These are phyloP conservation scores for Pseudopithomyces maydicus DNA, from an alignment of 2,329 filamentous ascomycete genomes.

Conservation along the genomic window DNA sequence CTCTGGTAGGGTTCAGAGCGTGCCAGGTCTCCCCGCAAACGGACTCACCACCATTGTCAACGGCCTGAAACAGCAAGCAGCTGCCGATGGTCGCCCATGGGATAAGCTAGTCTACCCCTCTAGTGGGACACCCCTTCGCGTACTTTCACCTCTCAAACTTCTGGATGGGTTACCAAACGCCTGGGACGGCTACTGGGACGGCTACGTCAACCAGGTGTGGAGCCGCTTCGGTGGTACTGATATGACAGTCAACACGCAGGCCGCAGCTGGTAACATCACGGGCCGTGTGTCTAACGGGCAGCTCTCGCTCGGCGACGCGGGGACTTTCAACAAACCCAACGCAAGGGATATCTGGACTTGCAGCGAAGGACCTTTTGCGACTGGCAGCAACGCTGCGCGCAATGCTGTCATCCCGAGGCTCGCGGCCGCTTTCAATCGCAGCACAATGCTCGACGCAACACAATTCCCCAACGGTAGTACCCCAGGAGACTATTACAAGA, in stretches of 20 bases:
- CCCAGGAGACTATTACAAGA: slow-evolving; percentile 39
- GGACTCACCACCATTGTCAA: slow-evolving; percentile 62
- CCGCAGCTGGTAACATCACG: slow-evolving; percentile 58
- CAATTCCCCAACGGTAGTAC: slow-evolving; percentile 45
- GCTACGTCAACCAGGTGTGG: slow-evolving; percentile 60
- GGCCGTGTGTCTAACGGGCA: slow-evolving; percentile 53
- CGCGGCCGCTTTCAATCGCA: slow-evolving; percentile 75
- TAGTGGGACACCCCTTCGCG: slow-evolving; percentile 45
- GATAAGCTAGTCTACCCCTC: slow-evolving; percentile 60
- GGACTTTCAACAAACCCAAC: slow-evolving; percentile 61
- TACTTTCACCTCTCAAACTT: slow-evolving; percentile 52
- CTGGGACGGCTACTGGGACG: slow-evolving; percentile 58
- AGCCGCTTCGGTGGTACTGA: slow-evolving; percentile 50
- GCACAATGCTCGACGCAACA: slow-evolving; percentile 63
- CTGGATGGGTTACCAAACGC: slow-evolving; percentile 52
- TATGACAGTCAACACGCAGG: slow-evolving; percentile 69
- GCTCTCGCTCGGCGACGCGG: slow-evolving; percentile 50
- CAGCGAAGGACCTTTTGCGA: slow-evolving; percentile 65
- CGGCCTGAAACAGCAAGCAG: slow-evolving; percentile 60
- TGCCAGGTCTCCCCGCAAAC: slow-evolving; percentile 63
- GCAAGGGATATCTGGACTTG: slow-evolving; percentile 69
- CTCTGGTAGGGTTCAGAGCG: slow-evolving; percentile 45
- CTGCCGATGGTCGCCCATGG: slow-evolving; percentile 63
- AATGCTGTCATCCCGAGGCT: slow-evolving; percentile 73
- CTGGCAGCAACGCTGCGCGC: slow-evolving; percentile 47